A percentile compares a stretch with the other conserved stretches of the same genome.
These are phyloP conservation scores for Kluyveromyces wickerhamii DNA, from an alignment of 805 yeast species.

Conservation along the genomic window DNA sequence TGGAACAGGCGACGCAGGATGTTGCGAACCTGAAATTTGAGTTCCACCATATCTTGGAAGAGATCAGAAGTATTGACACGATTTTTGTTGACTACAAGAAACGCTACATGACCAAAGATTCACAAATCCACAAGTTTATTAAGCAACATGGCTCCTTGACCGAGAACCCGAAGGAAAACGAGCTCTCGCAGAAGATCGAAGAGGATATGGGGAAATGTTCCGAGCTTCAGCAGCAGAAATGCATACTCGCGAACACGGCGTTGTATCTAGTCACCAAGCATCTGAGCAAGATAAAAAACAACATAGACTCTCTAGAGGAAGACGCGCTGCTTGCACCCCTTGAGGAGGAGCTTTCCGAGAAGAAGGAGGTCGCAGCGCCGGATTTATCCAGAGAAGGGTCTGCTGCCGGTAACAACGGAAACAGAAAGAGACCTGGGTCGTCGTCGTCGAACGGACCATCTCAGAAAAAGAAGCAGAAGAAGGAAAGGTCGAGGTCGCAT, in stretches of 20 bases:
- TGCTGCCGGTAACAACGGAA: slow-evolving; percentile 11
- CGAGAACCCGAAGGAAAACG: slow-evolving; percentile 75
- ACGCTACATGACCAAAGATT: slow-evolving; percentile 62
- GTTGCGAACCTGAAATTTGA: slow-evolving; percentile 84
- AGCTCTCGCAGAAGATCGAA: slow-evolving; percentile 53
- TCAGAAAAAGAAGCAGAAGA: slow-evolving; percentile 15
- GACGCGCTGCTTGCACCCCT: slow-evolving; percentile 71
- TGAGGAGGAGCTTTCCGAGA: slow-evolving; percentile 37
- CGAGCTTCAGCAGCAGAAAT: slow-evolving; percentile 67
- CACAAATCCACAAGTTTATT: slow-evolving; percentile 75
- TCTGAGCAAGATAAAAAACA: slow-evolving; percentile 61
- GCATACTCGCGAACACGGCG: slow-evolving; percentile 74
- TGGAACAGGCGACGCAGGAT: slow-evolving; percentile 65
- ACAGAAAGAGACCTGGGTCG: slow-evolving; percentile 2
- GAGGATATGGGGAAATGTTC: slow-evolving; percentile 57
- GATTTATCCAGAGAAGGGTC: slow-evolving; percentile 27
- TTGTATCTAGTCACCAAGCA: slow-evolving; percentile 71
- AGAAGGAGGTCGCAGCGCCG: slow-evolving; percentile 25
- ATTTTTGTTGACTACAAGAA: slow-evolving; percentile 58
- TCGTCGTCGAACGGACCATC: slow-evolving; percentile 9
- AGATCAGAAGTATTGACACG: slow-evolving; percentile 62
- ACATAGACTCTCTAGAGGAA: slow-evolving; percentile 63
- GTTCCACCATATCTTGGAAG: slow-evolving; percentile 70
- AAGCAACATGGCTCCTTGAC: slow-evolving; percentile 74
- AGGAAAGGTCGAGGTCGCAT: slow-evolving; percentile 7